Base-by-base conservation (phyloP, 768 basidiomycete species). In the Flagelloscypha sp. region DNA sequence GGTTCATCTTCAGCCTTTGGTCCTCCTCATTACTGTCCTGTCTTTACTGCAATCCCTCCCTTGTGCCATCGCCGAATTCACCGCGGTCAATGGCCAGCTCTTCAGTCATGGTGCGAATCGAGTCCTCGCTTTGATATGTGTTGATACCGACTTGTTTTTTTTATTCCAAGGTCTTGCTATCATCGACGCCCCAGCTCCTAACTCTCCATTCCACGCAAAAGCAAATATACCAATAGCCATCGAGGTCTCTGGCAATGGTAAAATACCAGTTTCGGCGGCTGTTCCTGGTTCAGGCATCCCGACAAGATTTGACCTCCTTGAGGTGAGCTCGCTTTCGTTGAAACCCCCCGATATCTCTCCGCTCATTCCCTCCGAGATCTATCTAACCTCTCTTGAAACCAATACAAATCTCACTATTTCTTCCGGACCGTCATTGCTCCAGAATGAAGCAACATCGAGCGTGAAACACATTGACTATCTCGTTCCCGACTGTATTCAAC, bases 231-330 rank as follows among this genome's bases (percentile, higher is more conserved):
- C 24, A 9, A 27, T 24, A n/a, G 17, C 4, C 19, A 20, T 24
- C 20, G 27, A 62, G 58, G 43, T 71, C 1, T 70, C 68, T 20
- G 70, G 68, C 4, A 54, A 71, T 45, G 68, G 69, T 15, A 59
- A 64, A 27, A 52, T 71, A 9, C 52, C 59, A 23, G 37, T 56
- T 16, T 43, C 35, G 27, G 59, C 63, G n/a, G 49, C 52, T 18
- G 40, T 47, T 5, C 61, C 63, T 5, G 53, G 49, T 35, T 65
- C 66, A 6, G 48, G 44, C 17, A 43, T 56, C 7, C 36, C 57
- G 1, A 68, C 64, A 2, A 50, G 56, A 28, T 66, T 56, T 46
- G 55, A 63, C 36, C 47, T 49, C 6, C 46, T 72, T 6, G n/a
- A n/a, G n/a, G n/a, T n/a, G n/a, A n/a, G n/a, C n/a, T n/a, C n/a